phyloP scores from a whole-genome alignment of 2,329 filamentous ascomycete species.

The Cercospora sp. region DNA sequence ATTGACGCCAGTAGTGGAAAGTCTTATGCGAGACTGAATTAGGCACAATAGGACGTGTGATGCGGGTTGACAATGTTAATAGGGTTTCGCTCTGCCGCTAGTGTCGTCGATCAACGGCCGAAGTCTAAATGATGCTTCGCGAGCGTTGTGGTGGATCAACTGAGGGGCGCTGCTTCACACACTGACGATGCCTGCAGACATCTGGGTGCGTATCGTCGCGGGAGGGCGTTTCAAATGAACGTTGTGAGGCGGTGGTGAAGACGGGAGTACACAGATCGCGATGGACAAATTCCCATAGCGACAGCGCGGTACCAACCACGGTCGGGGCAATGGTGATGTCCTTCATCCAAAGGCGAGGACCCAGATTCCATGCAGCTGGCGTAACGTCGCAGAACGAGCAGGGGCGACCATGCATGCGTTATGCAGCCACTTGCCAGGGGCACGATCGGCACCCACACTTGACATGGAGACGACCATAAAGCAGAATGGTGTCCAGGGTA shows the following conservation, averaged over 20 bases:
- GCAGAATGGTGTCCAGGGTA: neutral
- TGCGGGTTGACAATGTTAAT: slow-evolving; percentile 24
- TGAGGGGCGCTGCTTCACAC: slow-evolving; percentile 16
- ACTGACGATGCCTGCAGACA: neutral
- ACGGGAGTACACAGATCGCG: neutral
- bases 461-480: neutral
- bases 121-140: slow-evolving; percentile 13
- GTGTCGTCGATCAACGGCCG: slow-evolving; percentile 12
- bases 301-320: slow-evolving; percentile 15
- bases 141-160: slow-evolving; percentile 8
- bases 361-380: slow-evolving; percentile 18
- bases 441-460: neutral
- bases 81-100: slow-evolving; percentile 24
- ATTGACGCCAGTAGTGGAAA: slow-evolving; percentile 16
- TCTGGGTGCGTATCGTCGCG: neutral
- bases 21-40: slow-evolving; percentile 18
- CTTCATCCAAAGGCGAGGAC: slow-evolving; percentile 10
- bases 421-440: slow-evolving; percentile 16
- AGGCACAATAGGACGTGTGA: slow-evolving; percentile 19
- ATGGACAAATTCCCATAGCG: neutral
- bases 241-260: slow-evolving; percentile 1
- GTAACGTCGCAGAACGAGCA: slow-evolving; percentile 13
- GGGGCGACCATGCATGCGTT: slow-evolving; percentile 1
- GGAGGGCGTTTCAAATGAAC: neutral
- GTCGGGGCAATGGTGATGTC: slow-evolving; percentile 17